Base-by-base conservation (phyloP, 176 grass and related monocot species). In the Poa pratensis region DNA sequence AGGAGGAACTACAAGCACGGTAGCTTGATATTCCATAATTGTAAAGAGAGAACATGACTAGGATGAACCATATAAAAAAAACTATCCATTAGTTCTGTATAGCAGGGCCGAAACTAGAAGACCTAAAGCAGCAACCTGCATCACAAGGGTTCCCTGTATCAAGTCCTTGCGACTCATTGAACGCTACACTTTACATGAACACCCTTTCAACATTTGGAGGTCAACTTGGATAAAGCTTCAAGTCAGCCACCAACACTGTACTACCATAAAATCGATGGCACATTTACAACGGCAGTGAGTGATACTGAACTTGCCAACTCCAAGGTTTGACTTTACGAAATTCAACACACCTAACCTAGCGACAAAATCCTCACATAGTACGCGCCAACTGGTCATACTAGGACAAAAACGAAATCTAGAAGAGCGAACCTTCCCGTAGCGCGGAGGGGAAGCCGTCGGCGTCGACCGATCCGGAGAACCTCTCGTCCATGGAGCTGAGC, bases 401-500 rank as follows among this genome's bases (percentile, higher is more conserved):
- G 4, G 40, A 43, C 6, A 40, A 42, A 55, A 24, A 1, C 1
- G 35, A 43, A 69, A 72, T 34, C 55, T 57, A 14, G 59, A 34
- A 18, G 57, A 18, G 57, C 76, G 10, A 66, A 91, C 94, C 94
- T 87, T 58, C 42, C 32, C 82, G 72, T 3, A 43, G 81, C 45
- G 84, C 61, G 40, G 69, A 72, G 49, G 43, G 18, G 20, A 88
- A 78, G 26, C 61, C 80, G 12, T 85, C 92, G 5, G 40, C 70
- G 50, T 86, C 51, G 12, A 37, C 73, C 78, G 89, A 91, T 88
- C 91, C 91, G 17, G 89, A 89, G 51, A 91, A 93, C 76, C 80
- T 80, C 57, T 81, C 72, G 79, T 93, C 91, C 87, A 93, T 90
- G 50, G 89, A 89, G 20, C 69, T 89, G 59, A 93, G 83, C 48